phyloP scores from a whole-genome alignment of 495 filamentous ascomycete genomes.

The Daldinia vernicosa region DNA sequence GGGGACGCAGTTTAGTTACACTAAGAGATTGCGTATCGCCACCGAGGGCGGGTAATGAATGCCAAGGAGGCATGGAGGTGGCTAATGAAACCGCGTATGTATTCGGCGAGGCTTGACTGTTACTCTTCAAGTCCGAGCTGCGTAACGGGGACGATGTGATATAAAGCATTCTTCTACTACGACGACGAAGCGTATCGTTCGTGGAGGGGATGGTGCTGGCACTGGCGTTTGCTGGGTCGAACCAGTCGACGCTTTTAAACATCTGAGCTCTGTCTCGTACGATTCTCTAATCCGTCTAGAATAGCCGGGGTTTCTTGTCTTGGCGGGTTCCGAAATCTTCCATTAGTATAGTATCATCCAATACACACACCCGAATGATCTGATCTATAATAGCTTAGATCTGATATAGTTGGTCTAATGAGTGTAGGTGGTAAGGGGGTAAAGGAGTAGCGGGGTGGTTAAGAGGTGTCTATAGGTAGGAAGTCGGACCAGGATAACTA shows the following conservation, averaged over 20 bases:
- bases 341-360: constrained; percentile 16
- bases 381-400: constrained; percentile 21
- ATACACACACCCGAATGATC: constrained; percentile 6
- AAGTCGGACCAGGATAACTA: constrained; percentile 13
- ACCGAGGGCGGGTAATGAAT: constrained; percentile 18
- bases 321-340: constrained; percentile 27
- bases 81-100: constrained; percentile 18
- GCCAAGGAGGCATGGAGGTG: constrained; percentile 25
- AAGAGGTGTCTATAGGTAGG: constrained; percentile 7
- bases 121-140: constrained; percentile 8
- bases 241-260: constrained; percentile 10
- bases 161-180: background rate
- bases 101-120: constrained; percentile 3
- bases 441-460: background rate
- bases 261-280: constrained; percentile 29
- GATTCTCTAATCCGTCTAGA: constrained; percentile 23
- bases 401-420: background rate
- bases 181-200: constrained; percentile 5
- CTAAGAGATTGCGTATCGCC: constrained; percentile 19
- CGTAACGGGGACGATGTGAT: background rate
- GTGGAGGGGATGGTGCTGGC: background rate
- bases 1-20: constrained; percentile 8
- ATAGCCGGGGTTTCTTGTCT: constrained; percentile 28
- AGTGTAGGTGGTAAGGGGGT: background rate
- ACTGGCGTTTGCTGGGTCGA: constrained; percentile 7